Evolutionary conservation across 331 rosid genomes (phyloP).

Genomic region (Quercus lobata): DNA sequence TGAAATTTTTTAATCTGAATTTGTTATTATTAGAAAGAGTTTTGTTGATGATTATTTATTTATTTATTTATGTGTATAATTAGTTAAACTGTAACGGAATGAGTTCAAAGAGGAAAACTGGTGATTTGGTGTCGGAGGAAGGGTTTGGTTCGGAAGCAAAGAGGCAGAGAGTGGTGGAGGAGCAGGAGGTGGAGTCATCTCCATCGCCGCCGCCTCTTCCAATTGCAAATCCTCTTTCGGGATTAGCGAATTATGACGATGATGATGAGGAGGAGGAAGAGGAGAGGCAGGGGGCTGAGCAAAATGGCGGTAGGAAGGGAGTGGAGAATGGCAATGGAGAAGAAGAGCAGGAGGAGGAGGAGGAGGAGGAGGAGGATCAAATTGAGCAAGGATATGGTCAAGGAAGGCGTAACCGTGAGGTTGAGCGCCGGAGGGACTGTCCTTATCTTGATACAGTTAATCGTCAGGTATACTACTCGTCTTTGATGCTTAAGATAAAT

Average conservation of each 20-base stretch:
- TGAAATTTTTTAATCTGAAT: too few species aligned
- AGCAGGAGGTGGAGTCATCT: slow-evolving; percentile 1
- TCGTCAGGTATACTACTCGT: slow-evolving; percentile 72
- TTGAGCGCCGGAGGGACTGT: slow-evolving; percentile 87
- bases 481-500: neutral
- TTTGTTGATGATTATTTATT: too few species aligned
- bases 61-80: too few species aligned
- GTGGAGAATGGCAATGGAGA: slow-evolving; percentile 31
- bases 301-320: slow-evolving; percentile 18
- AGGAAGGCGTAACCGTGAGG: slow-evolving; percentile 56
- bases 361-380: slow-evolving; percentile 49
- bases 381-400: slow-evolving; percentile 29
- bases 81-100: slow-evolving; percentile 3
- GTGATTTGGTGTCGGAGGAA: slow-evolving; percentile 9
- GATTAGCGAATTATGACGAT: slow-evolving; percentile 83
- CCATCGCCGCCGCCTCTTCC: slow-evolving; percentile 15
- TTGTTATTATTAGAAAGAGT: too few species aligned
- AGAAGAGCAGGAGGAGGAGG: slow-evolving; percentile 47
- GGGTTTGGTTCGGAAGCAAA: slow-evolving; percentile 22
- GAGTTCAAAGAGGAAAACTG: slow-evolving; percentile 32
- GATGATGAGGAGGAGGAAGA: slow-evolving; percentile 65
- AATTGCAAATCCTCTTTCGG: slow-evolving; percentile 37
- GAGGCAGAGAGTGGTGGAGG: slow-evolving; percentile 20
- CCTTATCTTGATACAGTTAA: slow-evolving; percentile 96
- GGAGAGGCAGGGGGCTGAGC: slow-evolving; percentile 9